phyloP scores from a whole-genome alignment of 2,329 filamentous ascomycete genomes.

The Trichoderma koningii region DNA sequence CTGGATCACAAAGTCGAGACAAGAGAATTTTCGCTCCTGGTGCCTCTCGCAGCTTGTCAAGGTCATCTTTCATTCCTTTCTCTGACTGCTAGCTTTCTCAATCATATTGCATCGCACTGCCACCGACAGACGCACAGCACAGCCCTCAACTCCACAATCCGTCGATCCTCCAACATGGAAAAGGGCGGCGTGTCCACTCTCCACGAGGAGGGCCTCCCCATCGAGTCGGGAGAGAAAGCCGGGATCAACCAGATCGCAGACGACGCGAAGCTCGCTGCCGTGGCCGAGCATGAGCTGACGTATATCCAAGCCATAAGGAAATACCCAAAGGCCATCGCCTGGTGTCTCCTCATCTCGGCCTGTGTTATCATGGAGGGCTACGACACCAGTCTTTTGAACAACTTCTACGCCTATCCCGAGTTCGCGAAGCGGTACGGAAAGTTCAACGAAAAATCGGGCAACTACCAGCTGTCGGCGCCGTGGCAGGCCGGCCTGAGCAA shows the following conservation, averaged over 20 bases:
- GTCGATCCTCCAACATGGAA: conserved; percentile 22
- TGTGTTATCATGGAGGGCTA: conserved; percentile 49
- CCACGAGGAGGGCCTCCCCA: conserved; percentile 23
- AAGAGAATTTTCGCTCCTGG: not conserved
- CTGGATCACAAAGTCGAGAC: not conserved
- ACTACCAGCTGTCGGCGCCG: conserved; percentile 46
- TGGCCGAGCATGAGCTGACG: conserved; percentile 26
- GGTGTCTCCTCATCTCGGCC: conserved; percentile 42
- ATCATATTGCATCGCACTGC: not conserved
- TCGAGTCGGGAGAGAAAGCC: conserved; percentile 12
- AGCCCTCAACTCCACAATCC: not conserved
- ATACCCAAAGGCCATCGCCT: conserved; percentile 42
- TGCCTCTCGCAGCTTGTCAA: conserved; percentile 1
- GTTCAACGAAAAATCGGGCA: conserved; percentile 25
- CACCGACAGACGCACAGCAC: too few species aligned
- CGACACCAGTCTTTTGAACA: conserved; percentile 42
- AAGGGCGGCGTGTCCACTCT: conserved; percentile 15
- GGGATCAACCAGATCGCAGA: conserved; percentile 20
- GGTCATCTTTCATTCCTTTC: not conserved
- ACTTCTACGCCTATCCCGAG: conserved; percentile 43
- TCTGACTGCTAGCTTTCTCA: not conserved
- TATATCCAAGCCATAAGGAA: conserved; percentile 33
- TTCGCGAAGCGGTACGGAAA: conserved; percentile 23
- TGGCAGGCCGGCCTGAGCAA: conserved; percentile 55
- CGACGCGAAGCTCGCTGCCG: conserved; percentile 7